These are phyloP conservation scores for Silene noctiflora DNA, from an alignment of 179 eudicot species.

Conservation along the genomic window DNA sequence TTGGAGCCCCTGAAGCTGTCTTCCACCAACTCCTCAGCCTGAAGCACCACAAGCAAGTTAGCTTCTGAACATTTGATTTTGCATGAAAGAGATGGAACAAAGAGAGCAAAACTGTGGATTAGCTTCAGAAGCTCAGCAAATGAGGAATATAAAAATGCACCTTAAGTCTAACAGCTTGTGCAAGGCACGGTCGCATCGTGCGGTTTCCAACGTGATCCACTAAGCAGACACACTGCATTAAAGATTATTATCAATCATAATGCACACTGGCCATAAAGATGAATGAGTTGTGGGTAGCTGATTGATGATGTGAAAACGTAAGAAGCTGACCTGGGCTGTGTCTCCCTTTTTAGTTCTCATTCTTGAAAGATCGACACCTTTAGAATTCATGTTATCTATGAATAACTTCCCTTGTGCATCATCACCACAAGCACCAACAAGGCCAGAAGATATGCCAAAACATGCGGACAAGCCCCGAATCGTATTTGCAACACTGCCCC, in stretches of 20 bases:
- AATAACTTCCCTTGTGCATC: constrained; percentile 81
- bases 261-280: not conserved
- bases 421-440: constrained; percentile 90
- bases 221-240: constrained; percentile 83
- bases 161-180: constrained; percentile 83
- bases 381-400: constrained; percentile 50
- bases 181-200: constrained; percentile 94
- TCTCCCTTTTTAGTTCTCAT: constrained; percentile 59
- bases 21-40: constrained; percentile 72
- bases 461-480: constrained; percentile 89
- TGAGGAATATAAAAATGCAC: constrained; percentile 31
- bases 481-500: constrained; percentile 96
- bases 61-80: not conserved
- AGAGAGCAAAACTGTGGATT: not conserved
- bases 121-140: not conserved
- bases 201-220: constrained; percentile 89
- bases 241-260: not conserved
- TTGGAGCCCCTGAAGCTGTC: constrained; percentile 83
- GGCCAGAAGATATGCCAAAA: constrained; percentile 70
- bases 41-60: constrained; percentile 23
- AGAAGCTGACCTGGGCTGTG: constrained; percentile 74
- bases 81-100: not conserved
- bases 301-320: not conserved
- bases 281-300: not conserved
- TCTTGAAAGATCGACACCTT: constrained; percentile 66